Evolutionary conservation across 2,329 filamentous ascomycete species (phyloP).

Genomic region (Rugonectria rugulosa): DNA sequence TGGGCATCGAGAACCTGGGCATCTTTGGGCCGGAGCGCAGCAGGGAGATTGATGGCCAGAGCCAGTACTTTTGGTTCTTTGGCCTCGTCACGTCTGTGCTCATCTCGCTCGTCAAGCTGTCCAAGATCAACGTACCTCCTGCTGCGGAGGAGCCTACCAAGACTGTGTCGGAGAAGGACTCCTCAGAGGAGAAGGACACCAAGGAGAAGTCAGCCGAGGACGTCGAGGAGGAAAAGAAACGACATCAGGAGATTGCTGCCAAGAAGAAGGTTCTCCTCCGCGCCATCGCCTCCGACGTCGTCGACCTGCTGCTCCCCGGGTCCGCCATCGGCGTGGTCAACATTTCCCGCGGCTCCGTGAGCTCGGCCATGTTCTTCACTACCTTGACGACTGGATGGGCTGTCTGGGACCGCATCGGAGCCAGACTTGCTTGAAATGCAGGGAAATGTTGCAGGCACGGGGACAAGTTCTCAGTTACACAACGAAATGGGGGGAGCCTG

Average conservation of each 20-base stretch:
- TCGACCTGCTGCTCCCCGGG: constrained; percentile 71
- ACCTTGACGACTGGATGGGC: constrained; percentile 67
- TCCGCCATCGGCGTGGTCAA: constrained; percentile 67
- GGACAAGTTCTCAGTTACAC: neutral
- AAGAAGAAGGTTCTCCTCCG: constrained; percentile 51
- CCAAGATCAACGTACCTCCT: constrained; percentile 38
- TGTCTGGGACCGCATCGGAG: constrained; percentile 64
- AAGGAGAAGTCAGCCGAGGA: constrained; percentile 29
- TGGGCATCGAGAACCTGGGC: constrained; percentile 52
- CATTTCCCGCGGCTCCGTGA: constrained; percentile 59
- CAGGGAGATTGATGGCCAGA: constrained; percentile 61
- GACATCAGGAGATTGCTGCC: constrained; percentile 45
- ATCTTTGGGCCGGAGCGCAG: constrained; percentile 61
- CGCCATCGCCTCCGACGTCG: constrained; percentile 61
- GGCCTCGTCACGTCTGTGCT: constrained; percentile 61
- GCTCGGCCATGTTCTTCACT: constrained; percentile 65
- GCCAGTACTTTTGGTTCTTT: constrained; percentile 75
- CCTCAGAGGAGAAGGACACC: constrained; percentile 17
- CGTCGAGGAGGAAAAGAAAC: constrained; percentile 44
- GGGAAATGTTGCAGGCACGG: no score
- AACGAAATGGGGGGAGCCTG: neutral
- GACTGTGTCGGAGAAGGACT: constrained; percentile 19
- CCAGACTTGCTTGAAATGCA: constrained; percentile 27
- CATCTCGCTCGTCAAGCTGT: constrained; percentile 51
- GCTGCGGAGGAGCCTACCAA: constrained; percentile 11